Base-by-base conservation (phyloP, 768 basidiomycete species). In the Amanita polypyramis region DNA sequence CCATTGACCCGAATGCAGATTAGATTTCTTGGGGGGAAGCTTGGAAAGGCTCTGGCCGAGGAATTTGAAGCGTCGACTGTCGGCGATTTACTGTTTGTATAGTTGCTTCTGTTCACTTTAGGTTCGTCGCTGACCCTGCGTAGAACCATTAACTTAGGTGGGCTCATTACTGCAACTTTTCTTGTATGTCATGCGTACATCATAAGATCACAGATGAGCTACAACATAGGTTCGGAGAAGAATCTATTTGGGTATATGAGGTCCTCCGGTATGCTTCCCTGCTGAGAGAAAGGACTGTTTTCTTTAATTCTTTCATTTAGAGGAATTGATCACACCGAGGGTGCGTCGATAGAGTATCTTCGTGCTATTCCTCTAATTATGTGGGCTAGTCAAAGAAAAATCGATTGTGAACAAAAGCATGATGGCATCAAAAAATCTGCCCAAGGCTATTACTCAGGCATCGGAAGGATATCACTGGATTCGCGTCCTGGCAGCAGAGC, bases 381-480 rank as follows among this genome's bases (percentile, higher is more conserved):
- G 29, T 35, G 50, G 7, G 11, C 35, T 33, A 95, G 94, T 97
- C 30, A 92, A 89, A 58, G 88, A 90, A 58, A 90, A 90, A 62
- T 73, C 82, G 12, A 68, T 73, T 0, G 65, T 85, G 25, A 83
- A 77, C 52, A 97, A 96, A 68, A 91, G 88, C 56, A 98, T 98
- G 95, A 67, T 92, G 45, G 90, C 92, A 0, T 85, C 91, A n/a
- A 99, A 99, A 63, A 98, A 97, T 58, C 75, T 97, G 19, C 80
- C 84, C 0, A 77, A 80, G 29, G 77, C 86, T 0, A 79, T 97
- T 19, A 85, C 74, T 5, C 82, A 79, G 35, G 65, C 75, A 11
- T 70, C 78, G 2, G 83, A 93, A 51, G 94, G 91, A 0, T 72
- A 77, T 38, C 89, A 91, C 47, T 98, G 96, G 96, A 77, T 99